These are phyloP conservation scores for Adansonia madagascariensis DNA, from an alignment of 441 rosid genomes.

Conservation along the genomic window DNA sequence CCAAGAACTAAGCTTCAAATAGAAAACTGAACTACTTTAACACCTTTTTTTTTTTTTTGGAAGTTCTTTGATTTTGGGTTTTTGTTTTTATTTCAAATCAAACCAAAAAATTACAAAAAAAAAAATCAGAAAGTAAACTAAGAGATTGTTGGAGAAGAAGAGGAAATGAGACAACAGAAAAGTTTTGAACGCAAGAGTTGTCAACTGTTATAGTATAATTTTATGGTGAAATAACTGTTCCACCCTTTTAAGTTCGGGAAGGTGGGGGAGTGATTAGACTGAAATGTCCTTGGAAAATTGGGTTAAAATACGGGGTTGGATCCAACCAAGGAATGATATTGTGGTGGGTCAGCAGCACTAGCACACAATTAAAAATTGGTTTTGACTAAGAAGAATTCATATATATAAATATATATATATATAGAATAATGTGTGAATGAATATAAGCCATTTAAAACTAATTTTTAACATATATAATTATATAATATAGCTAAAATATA, in stretches of 20 bases:
- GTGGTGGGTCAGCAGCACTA: not conserved
- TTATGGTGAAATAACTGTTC: not conserved
- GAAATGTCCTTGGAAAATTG: not conserved
- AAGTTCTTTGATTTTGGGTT: slow-evolving; percentile 1
- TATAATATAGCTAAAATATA: too few species aligned
- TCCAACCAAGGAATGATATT: not conserved
- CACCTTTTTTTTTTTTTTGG: not conserved
- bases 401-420: too few species aligned
- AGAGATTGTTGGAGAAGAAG: not conserved
- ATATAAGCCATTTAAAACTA: too few species aligned
- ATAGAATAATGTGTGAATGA: not conserved
- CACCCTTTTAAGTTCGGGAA: not conserved
- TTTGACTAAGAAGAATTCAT: not conserved
- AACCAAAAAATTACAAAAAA: not conserved
- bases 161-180: not conserved
- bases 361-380: not conserved
- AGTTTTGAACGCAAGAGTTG: not conserved
- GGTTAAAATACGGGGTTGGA: not conserved
- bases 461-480: too few species aligned
- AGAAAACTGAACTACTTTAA: not conserved
- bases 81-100: not conserved
- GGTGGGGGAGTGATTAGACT: not conserved
- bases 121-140: not conserved
- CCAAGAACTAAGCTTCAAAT: slow-evolving; percentile 8
- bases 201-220: not conserved